These are phyloP conservation scores for Biancaea sappan DNA, from an alignment of 306 rosid species.

Conservation along the genomic window DNA sequence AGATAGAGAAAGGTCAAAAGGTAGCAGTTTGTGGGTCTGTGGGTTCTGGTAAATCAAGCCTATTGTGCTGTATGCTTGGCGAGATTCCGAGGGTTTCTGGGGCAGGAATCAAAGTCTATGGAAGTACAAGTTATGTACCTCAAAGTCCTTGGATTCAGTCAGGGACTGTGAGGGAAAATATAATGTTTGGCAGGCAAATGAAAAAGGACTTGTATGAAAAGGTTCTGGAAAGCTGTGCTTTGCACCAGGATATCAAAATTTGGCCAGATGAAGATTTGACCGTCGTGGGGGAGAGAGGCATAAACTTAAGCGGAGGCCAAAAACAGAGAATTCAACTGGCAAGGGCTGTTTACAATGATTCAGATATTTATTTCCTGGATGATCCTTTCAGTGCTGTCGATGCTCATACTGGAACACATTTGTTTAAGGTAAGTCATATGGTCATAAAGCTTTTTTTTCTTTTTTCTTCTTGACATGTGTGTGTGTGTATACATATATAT, in stretches of 20 bases:
- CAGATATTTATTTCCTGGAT: conserved; percentile 85
- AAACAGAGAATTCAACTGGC: conserved; percentile 94
- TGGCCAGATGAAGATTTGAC: conserved; percentile 80
- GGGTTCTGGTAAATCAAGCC: conserved; percentile 94
- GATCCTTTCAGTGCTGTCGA: conserved; percentile 99
- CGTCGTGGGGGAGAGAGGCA: conserved; percentile 83
- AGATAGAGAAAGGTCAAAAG: conserved; percentile 66
- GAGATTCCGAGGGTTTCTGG: conserved; percentile 85
- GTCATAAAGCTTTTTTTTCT: neutral
- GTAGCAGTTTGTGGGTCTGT: conserved; percentile 88
- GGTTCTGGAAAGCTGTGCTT: conserved; percentile 81
- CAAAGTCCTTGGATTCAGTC: conserved; percentile 97
- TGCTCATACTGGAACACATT: conserved; percentile 81
- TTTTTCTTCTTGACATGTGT: neutral
- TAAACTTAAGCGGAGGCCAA: conserved; percentile 94
- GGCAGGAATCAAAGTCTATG: conserved; percentile 50
- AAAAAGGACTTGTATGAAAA: conserved; percentile 50
- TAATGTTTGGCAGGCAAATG: conserved; percentile 81
- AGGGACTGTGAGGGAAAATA: conserved; percentile 82
- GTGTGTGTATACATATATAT: neutral
- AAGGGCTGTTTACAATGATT: conserved; percentile 81
- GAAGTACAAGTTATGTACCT: conserved; percentile 79
- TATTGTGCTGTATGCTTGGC: conserved; percentile 69
- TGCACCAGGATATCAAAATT: conserved; percentile 66
- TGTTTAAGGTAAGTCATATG: conserved; percentile 64